A percentile compares a stretch with the other conserved stretches of the same genome.
Conservation (phyloP, 352 stramenopile species). For the Phytopythium delawarense region DNA sequence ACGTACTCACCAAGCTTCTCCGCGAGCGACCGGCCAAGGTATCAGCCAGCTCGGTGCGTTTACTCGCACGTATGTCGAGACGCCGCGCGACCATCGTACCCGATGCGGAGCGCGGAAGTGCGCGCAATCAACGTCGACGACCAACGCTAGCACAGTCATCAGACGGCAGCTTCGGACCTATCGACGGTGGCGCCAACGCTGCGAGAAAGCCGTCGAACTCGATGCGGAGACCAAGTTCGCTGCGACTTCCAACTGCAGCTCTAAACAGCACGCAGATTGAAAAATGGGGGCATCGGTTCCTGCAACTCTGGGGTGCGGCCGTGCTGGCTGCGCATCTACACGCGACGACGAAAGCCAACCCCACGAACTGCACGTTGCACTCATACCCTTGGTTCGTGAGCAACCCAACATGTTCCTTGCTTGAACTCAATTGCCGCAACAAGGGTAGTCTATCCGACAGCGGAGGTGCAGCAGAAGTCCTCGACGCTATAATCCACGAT, state of each 20-base stretch:
- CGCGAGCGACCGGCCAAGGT: slow-evolving; percentile 6
- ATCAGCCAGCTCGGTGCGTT: not conserved
- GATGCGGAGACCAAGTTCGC: not conserved
- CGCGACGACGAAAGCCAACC: slow-evolving; percentile 1
- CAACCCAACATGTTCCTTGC: slow-evolving; percentile 19
- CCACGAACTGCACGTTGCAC: slow-evolving; percentile 11
- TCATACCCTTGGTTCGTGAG: slow-evolving; percentile 21
- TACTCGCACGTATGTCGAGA: not conserved
- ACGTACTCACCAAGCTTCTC: slow-evolving; percentile 14
- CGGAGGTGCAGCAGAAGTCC: not conserved
- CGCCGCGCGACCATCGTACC: not conserved
- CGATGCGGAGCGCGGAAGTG: not conserved
- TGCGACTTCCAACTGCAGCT: not conserved
- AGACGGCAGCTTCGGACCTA: not conserved
- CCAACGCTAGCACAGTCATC: not conserved
- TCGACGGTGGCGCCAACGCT: not conserved
- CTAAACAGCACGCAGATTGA: slow-evolving; percentile 4
- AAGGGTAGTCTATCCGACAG: slow-evolving; percentile 4
- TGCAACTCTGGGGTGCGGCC: slow-evolving; percentile 9
- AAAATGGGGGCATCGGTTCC: slow-evolving; percentile 8
- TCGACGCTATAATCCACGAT: slow-evolving; percentile 2
- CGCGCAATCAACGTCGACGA: not conserved
- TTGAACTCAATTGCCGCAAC: slow-evolving; percentile 19
- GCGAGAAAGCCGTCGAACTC: not conserved
- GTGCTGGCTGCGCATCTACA: slow-evolving; percentile 13